Conservation (phyloP, 257 asterid species). For the Rhazya stricta region DNA sequence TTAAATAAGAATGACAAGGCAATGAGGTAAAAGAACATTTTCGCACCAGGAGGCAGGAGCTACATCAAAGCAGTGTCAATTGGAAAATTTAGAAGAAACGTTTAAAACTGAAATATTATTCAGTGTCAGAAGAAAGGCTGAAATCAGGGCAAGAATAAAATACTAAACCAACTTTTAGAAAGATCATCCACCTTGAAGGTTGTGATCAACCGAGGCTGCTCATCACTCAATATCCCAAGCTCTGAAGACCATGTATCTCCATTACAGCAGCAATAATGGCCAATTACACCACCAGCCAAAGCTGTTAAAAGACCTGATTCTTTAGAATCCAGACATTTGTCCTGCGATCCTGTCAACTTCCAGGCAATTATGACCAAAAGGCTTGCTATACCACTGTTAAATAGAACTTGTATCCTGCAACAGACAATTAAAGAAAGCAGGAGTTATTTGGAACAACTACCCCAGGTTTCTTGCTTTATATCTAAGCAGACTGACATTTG, state of each 20-base stretch:
- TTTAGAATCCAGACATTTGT: conserved; percentile 74
- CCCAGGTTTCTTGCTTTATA: not conserved
- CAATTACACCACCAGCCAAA: conserved; percentile 73
- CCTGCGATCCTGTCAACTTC: conserved; percentile 59
- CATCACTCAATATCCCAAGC: conserved; percentile 89
- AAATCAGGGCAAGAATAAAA: not conserved
- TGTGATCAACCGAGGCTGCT: conserved; percentile 78
- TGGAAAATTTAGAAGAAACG: not conserved
- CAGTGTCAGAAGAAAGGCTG: not conserved
- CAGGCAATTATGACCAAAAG: conserved; percentile 54
- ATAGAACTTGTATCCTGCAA: conserved; percentile 81
- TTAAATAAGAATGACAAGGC: not conserved
- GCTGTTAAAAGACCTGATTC: conserved; percentile 53
- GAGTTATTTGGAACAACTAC: not conserved
- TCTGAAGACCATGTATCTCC: conserved; percentile 99
- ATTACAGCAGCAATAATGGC: conserved; percentile 89
- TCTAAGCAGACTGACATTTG: not conserved
- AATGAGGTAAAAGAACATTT: not conserved
- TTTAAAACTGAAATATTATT: not conserved
- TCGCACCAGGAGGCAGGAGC: not conserved
- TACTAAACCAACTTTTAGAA: not conserved
- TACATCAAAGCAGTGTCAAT: not conserved
- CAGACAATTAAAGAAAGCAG: not conserved
- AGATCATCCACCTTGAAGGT: conserved; percentile 62
- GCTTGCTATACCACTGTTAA: conserved; percentile 75